Evolutionary conservation across 495 filamentous ascomycete genomes (phyloP).

Genomic region (Aspergillus biplanus): DNA sequence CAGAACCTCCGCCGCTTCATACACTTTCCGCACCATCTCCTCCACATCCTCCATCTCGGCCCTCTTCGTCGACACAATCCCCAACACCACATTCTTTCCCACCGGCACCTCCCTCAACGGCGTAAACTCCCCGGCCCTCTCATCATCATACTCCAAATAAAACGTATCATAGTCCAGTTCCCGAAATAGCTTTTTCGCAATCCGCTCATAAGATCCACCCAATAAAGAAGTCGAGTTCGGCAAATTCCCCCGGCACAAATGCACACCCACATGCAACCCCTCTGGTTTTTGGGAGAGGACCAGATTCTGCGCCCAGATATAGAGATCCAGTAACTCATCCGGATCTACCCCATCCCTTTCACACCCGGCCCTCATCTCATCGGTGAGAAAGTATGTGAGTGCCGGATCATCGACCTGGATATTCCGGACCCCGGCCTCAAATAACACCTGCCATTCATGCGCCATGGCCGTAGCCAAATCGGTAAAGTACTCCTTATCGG

Average conservation of each 20-base stretch:
- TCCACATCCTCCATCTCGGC: constrained; percentile 24
- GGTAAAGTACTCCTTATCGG: constrained; percentile 21
- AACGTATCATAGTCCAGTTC: constrained; percentile 28
- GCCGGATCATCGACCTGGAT: constrained; percentile 29
- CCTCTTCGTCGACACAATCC: constrained; percentile 26
- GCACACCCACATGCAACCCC: constrained; percentile 64
- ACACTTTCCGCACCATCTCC: constrained; percentile 51
- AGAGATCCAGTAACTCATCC: constrained; percentile 57
- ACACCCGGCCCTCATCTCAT: constrained; percentile 23
- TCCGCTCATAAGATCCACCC: constrained; percentile 62
- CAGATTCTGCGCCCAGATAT: constrained; percentile 63
- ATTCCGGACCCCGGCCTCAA: constrained; percentile 26
- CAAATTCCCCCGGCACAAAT: constrained; percentile 65
- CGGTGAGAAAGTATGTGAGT: constrained; percentile 25
- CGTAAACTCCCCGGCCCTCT: constrained; percentile 26
- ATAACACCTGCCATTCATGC: constrained; percentile 18
- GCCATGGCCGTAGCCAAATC: constrained; percentile 20
- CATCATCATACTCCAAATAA: constrained; percentile 30
- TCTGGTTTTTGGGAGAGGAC: constrained; percentile 56
- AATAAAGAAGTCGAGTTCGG: constrained; percentile 55
- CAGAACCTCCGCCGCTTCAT: constrained; percentile 58
- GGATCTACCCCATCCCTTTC: constrained; percentile 29
- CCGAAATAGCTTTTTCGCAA: constrained; percentile 33
- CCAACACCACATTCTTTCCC: constrained; percentile 29
- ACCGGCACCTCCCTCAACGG: constrained; percentile 27